Percentiles rank a stretch among this genome's conserved stretches.
Evolutionary conservation across 2,329 filamentous ascomycete species (phyloP).

Genomic region (Fusarium stilboides): DNA sequence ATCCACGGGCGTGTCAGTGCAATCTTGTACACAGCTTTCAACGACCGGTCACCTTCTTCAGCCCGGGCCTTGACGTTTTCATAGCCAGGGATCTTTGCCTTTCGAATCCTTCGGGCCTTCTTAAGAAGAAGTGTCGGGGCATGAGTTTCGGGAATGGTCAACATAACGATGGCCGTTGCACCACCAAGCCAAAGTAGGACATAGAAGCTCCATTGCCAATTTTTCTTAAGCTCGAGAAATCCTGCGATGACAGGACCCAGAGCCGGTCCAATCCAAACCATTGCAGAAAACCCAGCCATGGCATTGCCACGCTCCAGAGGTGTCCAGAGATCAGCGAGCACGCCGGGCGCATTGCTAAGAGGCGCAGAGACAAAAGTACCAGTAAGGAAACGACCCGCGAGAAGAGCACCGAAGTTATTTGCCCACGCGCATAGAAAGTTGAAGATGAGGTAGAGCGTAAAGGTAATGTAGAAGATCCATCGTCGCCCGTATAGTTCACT

Average conservation of each 20-base stretch:
- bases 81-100: constrained; percentile 37
- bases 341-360: constrained; percentile 85
- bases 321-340: constrained; percentile 82
- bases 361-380: constrained; percentile 86
- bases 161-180: constrained; percentile 83
- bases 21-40: constrained; percentile 70
- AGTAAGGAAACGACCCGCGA: constrained; percentile 82
- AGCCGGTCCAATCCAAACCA: constrained; percentile 81
- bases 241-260: constrained; percentile 69
- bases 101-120: constrained; percentile 33
- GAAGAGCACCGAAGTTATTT: constrained; percentile 78
- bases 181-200: constrained; percentile 77
- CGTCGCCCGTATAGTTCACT: constrained; percentile 80
- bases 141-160: constrained; percentile 89
- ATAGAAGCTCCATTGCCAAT: constrained; percentile 69
- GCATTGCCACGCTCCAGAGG: constrained; percentile 85
- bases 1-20: constrained; percentile 77
- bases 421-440: constrained; percentile 82
- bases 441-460: constrained; percentile 80
- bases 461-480: constrained; percentile 66
- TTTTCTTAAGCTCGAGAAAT: constrained; percentile 75
- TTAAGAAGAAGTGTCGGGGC: constrained; percentile 77
- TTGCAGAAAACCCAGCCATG: constrained; percentile 85
- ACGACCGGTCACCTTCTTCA: constrained; percentile 23
- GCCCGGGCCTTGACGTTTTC: constrained; percentile 31